Base-by-base conservation (phyloP, 2,329 filamentous ascomycete species). In the Pseudocercospora macadamiae region DNA sequence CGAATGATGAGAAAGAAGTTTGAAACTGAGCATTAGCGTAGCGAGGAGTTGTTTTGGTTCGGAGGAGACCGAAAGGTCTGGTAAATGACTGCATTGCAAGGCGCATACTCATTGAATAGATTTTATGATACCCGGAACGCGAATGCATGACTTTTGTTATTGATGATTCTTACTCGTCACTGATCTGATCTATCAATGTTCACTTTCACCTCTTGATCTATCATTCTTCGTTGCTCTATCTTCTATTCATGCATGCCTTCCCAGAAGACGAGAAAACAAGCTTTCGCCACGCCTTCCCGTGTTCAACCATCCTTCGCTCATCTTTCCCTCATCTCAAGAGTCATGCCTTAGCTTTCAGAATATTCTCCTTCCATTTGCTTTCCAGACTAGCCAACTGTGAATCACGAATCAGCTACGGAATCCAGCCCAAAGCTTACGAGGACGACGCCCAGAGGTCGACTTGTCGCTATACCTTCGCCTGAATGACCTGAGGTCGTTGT, bases 391-490 rank as follows among this genome's bases (percentile, higher is more conserved):
- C 19, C 28, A 51, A 21, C 51, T 30, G 16, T 26, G 9, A 26
- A 21, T 54, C 25, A 44, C 16, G 37, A 28, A 49, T 23, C 45
- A 34, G 34, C 45, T 21, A 16, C 19, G 28, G 30, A 25, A n/a
- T 16, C 37, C 21, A 54, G 51, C 12, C 14, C 34, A 30, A 42
- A 42, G 16, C n/a, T 3, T 36, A 14, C 14, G 16, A 10, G 9
- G 23, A 3, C 12, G 51, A 44, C 19, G 36, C 16, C 23, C 39
- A 16, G 19, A 14, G 10, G 16, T 21, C 18, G 21, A 42, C 14
- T 26, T 14, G 18, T 28, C 19, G 37, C 51, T 47, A 60, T 47
- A 60, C 57, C 57, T 60, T 60, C 28, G 57, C 57, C 39, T 55
- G 57, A 42, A 56, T 48, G 28, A 36, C 25, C 21, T 51, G 51